Percentiles rank a stretch among this genome's conserved stretches.
Evolutionary conservation across 2,329 filamentous ascomycete genomes (phyloP).

Genomic region (Orbilia quercus): DNA sequence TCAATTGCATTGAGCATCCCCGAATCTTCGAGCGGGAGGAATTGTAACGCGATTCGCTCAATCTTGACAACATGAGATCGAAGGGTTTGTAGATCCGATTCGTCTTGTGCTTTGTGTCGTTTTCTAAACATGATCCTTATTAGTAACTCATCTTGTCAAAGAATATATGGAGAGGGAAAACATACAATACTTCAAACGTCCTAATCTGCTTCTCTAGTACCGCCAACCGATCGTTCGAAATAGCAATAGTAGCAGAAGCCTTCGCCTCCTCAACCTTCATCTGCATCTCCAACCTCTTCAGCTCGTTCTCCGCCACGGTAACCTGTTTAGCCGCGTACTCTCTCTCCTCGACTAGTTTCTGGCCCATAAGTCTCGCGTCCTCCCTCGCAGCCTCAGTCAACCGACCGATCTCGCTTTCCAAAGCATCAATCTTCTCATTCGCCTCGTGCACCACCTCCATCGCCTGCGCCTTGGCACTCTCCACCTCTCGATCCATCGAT

Average conservation of each 20-base stretch:
- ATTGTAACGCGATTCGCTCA: constrained; percentile 52
- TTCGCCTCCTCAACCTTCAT: constrained; percentile 50
- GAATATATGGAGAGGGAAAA: background rate
- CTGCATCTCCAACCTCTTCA: constrained; percentile 50
- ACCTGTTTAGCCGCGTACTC: constrained; percentile 38
- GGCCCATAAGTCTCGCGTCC: constrained; percentile 15
- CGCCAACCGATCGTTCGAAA: constrained; percentile 31
- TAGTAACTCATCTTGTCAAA: background rate
- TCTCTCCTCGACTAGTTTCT: constrained; percentile 37
- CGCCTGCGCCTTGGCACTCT: constrained; percentile 41
- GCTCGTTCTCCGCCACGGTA: constrained; percentile 31
- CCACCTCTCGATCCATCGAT: constrained; percentile 41
- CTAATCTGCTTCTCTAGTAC: constrained; percentile 47
- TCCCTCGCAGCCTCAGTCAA: constrained; percentile 13
- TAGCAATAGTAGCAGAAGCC: constrained; percentile 43
- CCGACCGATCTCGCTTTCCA: constrained; percentile 18
- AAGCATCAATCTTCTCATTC: constrained; percentile 31
- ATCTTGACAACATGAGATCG: constrained; percentile 51
- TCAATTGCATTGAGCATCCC: constrained; percentile 54
- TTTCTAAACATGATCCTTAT: constrained; percentile 21
- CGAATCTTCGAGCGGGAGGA: constrained; percentile 48
- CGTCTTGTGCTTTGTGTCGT: constrained; percentile 52
- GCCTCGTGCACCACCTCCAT: constrained; percentile 43
- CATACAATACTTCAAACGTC: constrained; percentile 50
- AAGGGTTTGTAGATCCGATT: constrained; percentile 44